Conservation (phyloP, 1,284 basidiomycete genomes). For the Volvariella volvacea region DNA sequence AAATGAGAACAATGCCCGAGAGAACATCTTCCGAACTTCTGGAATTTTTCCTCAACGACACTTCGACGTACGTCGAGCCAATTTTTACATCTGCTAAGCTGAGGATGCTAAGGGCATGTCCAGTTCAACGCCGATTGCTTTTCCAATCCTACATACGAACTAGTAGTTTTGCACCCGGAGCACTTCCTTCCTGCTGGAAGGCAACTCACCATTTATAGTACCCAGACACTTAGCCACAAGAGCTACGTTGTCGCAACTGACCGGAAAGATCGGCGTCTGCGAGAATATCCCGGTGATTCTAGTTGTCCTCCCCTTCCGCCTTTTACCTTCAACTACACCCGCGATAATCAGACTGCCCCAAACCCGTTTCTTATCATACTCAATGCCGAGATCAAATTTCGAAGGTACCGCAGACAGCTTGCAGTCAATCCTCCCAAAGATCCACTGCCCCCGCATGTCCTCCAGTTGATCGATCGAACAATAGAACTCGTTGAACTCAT, state of each 20-base stretch:
- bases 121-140: too few relatives aligned
- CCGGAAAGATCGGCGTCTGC: slow-evolving; percentile 10
- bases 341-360: background rate
- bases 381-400: slow-evolving; percentile 15
- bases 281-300: slow-evolving; percentile 5
- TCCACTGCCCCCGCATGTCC: background rate
- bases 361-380: slow-evolving; percentile 13
- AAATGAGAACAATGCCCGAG: slow-evolving; percentile 9
- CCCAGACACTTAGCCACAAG: slow-evolving; percentile 1
- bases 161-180: slow-evolving; percentile 13
- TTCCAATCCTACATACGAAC: too few relatives aligned
- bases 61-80: slow-evolving; percentile 9
- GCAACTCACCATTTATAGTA: slow-evolving; percentile 9
- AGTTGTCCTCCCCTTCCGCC: slow-evolving; percentile 9
- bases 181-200: slow-evolving; percentile 13
- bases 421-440: background rate
- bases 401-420: slow-evolving; percentile 11
- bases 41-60: slow-evolving; percentile 1
- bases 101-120: too few relatives aligned
- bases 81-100: background rate
- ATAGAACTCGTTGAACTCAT: background rate
- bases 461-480: background rate
- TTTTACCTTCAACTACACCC: slow-evolving; percentile 4
- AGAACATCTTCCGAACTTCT: too few relatives aligned
- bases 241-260: slow-evolving; percentile 9